These are phyloP conservation scores for Flaveria robusta DNA, from an alignment of 129 eudicot genomes.

Conservation along the genomic window DNA sequence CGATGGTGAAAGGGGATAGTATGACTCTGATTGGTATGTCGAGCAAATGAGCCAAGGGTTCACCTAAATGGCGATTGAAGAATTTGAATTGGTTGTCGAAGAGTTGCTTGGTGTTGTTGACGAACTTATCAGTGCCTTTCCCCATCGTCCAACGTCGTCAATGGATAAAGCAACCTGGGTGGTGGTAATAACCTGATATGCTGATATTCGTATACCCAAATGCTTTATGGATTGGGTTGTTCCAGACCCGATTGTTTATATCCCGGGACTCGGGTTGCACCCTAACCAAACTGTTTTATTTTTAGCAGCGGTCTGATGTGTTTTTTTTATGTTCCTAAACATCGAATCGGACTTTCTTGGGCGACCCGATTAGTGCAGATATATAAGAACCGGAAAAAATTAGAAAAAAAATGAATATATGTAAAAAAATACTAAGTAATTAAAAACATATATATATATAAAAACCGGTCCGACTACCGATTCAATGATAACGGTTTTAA, in stretches of 20 bases:
- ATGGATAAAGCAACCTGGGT: constrained; percentile 30
- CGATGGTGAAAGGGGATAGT: constrained; percentile 63
- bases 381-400: too few species aligned
- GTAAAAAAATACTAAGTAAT: too few species aligned
- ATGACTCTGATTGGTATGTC: constrained; percentile 65
- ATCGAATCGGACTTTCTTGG: too few species aligned
- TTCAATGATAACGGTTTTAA: too few species aligned
- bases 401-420: too few species aligned
- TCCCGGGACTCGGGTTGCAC: background rate
- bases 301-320: too few species aligned
- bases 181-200: too few species aligned
- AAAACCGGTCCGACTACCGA: too few species aligned
- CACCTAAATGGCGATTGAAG: constrained; percentile 53
- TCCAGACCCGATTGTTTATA: background rate
- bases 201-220: background rate
- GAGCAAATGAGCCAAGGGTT: constrained; percentile 45
- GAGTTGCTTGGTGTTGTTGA: constrained; percentile 35
- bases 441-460: too few species aligned
- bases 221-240: constrained; percentile 10
- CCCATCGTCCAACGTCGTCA: constrained; percentile 34
- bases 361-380: too few species aligned
- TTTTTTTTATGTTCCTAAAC: too few species aligned
- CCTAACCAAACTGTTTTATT: background rate
- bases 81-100: constrained; percentile 38
- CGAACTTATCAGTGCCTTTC: constrained; percentile 45